Percentiles rank a stretch among this genome's conserved stretches.
phyloP scores from a whole-genome alignment of 768 basidiomycete species.

The Mycena belliarum region DNA sequence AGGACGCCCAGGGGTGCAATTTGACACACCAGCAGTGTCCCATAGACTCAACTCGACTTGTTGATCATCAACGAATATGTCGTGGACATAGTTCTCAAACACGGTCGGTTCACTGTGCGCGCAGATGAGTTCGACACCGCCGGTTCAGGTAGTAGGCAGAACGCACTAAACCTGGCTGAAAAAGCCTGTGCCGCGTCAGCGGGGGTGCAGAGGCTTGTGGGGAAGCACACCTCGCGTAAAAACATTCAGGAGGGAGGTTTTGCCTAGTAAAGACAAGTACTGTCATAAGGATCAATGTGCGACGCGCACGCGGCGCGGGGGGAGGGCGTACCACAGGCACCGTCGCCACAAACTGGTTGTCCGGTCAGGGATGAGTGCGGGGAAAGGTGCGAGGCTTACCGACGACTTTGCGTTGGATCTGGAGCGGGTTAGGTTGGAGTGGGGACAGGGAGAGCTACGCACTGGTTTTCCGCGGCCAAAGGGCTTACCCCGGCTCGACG shows the following conservation, averaged over 20 bases:
- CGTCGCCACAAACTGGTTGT: slow-evolving; percentile 93
- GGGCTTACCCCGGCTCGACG: slow-evolving; percentile 48
- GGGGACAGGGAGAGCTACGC: slow-evolving; percentile 15
- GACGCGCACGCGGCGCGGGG: slow-evolving; percentile 15
- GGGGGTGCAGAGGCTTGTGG: neutral
- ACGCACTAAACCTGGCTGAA: slow-evolving; percentile 93
- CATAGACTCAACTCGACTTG: slow-evolving; percentile 89
- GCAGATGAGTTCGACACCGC: neutral
- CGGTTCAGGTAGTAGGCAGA: neutral
- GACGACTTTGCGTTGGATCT: slow-evolving; percentile 24
- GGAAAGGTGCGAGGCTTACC: neutral
- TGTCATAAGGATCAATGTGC: slow-evolving; percentile 26
- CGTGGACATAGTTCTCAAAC: slow-evolving; percentile 97
- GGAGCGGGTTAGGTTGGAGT: neutral
- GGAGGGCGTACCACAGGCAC: slow-evolving; percentile 76
- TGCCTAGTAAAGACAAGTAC: slow-evolving; percentile 46
- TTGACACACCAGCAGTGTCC: slow-evolving; percentile 86
- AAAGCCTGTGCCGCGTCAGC: slow-evolving; percentile 45
- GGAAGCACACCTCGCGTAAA: slow-evolving; percentile 59
- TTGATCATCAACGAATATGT: slow-evolving; percentile 84
- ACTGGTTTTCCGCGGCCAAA: slow-evolving; percentile 61
- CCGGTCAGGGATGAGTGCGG: slow-evolving; percentile 25
- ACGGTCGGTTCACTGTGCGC: slow-evolving; percentile 81
- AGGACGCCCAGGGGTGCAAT: neutral
- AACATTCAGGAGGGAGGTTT: slow-evolving; percentile 85